Evolutionary conservation across 805 yeast species (phyloP).

Genomic region (Ogataea pini): DNA sequence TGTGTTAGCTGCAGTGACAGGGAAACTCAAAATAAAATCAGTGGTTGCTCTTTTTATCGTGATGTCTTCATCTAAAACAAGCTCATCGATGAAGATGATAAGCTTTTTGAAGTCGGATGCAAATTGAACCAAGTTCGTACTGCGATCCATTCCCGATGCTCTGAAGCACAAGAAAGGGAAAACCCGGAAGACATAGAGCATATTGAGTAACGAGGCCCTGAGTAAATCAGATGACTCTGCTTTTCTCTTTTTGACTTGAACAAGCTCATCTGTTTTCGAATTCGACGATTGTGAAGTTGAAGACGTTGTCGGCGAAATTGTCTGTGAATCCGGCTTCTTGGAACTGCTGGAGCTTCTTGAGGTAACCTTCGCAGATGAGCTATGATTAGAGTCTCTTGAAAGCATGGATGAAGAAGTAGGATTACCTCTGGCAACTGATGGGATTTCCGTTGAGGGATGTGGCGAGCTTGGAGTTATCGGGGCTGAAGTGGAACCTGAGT

Average conservation of each 20-base stretch:
- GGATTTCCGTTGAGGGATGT: not conserved
- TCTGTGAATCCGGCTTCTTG: not conserved
- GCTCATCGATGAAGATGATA: constrained; percentile 37
- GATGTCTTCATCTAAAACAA: constrained; percentile 40
- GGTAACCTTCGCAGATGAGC: constrained; percentile 1
- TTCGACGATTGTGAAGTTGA: not conserved
- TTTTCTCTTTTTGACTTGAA: constrained; percentile 10
- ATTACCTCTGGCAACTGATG: not conserved
- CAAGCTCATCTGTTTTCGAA: constrained; percentile 3
- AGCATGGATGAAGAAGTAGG: too few relatives aligned
- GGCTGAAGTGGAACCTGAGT: constrained; percentile 16
- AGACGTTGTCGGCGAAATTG: not conserved
- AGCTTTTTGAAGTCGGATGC: constrained; percentile 23
- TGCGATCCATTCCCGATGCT: constrained; percentile 7
- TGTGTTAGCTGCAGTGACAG: constrained; percentile 34
- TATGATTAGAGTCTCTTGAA: constrained; percentile 1
- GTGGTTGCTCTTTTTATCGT: constrained; percentile 38
- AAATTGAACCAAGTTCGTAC: constrained; percentile 18
- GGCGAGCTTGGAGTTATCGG: constrained; percentile 9
- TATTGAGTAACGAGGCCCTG: constrained; percentile 28
- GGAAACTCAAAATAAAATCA: constrained; percentile 37
- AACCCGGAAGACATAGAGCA: constrained; percentile 34
- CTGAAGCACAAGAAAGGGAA: constrained; percentile 37
- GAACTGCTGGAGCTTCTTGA: constrained; percentile 1
- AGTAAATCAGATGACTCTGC: constrained; percentile 17